Percentiles rank a stretch among this genome's conserved stretches.
Conservation (phyloP, 192 early-diverging fungal genomes). For the Rhizoclosmatium sp. region DNA sequence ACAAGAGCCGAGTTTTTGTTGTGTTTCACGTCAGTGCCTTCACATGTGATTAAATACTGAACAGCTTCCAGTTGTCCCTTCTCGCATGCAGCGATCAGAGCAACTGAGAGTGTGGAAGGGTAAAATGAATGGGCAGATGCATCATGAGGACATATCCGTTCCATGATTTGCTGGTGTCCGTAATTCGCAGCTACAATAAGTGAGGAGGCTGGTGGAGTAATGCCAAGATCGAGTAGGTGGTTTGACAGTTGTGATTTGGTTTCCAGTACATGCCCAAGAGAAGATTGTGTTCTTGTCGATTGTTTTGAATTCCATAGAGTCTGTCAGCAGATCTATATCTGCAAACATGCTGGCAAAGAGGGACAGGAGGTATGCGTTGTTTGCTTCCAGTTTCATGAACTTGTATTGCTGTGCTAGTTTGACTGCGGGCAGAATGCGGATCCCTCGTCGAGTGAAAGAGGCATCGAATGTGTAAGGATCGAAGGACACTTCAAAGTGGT, state of each 20-base stretch:
- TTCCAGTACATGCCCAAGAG: conserved; percentile 14
- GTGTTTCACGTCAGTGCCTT: background rate
- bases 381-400: background rate
- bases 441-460: background rate
- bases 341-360: conserved; percentile 1
- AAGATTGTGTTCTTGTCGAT: background rate
- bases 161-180: background rate
- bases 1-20: conserved; percentile 32
- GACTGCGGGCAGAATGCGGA: conserved; percentile 16
- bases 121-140: conserved; percentile 6
- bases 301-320: background rate
- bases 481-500: conserved; percentile 34
- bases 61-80: background rate
- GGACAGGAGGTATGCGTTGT: conserved; percentile 15
- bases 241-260: background rate
- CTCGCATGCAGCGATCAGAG: conserved; percentile 28
- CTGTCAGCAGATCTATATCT: conserved; percentile 7
- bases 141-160: background rate
- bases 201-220: conserved; percentile 14
- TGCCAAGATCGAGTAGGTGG: background rate
- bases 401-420: conserved; percentile 10
- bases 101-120: conserved; percentile 9
- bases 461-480: background rate
- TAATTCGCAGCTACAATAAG: conserved; percentile 11
- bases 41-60: background rate